Conservation (phyloP, 768 basidiomycete genomes). For the Calvatia gigantea region DNA sequence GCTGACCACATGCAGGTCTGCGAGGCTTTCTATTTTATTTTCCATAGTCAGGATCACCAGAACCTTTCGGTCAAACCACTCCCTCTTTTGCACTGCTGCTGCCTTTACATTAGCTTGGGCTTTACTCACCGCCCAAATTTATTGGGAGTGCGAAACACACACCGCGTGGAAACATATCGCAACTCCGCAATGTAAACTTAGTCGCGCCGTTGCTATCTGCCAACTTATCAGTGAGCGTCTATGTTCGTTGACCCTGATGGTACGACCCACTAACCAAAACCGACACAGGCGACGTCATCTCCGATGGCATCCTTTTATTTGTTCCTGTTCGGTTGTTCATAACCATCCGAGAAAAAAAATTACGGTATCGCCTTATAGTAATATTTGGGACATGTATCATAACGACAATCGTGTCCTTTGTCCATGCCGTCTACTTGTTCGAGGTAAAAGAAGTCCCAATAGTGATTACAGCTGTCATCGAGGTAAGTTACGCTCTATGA, state of each 20-base stretch:
- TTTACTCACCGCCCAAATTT: slow-evolving; percentile 40
- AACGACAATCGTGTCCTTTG: slow-evolving; percentile 41
- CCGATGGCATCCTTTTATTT: slow-evolving; percentile 41
- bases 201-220: not conserved
- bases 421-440: slow-evolving; percentile 43
- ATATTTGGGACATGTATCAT: slow-evolving; percentile 53
- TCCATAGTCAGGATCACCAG: slow-evolving; percentile 51
- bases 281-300: slow-evolving; percentile 39
- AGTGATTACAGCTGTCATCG: slow-evolving; percentile 38
- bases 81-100: slow-evolving; percentile 21
- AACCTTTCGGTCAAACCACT: not conserved
- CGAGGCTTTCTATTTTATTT: slow-evolving; percentile 21
- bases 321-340: slow-evolving; percentile 43
- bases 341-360: slow-evolving; percentile 32
- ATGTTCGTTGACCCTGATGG: not conserved
- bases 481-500: slow-evolving; percentile 24
- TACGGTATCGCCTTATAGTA: slow-evolving; percentile 39
- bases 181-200: not conserved
- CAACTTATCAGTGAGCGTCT: not conserved
- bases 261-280: not conserved
- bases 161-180: slow-evolving; percentile 1
- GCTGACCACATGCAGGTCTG: not conserved
- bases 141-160: slow-evolving; percentile 40
- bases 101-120: slow-evolving; percentile 24
- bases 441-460: slow-evolving; percentile 24